Base-by-base conservation (phyloP, 495 filamentous ascomycete genomes). In the Aspergillus affinis region DNA sequence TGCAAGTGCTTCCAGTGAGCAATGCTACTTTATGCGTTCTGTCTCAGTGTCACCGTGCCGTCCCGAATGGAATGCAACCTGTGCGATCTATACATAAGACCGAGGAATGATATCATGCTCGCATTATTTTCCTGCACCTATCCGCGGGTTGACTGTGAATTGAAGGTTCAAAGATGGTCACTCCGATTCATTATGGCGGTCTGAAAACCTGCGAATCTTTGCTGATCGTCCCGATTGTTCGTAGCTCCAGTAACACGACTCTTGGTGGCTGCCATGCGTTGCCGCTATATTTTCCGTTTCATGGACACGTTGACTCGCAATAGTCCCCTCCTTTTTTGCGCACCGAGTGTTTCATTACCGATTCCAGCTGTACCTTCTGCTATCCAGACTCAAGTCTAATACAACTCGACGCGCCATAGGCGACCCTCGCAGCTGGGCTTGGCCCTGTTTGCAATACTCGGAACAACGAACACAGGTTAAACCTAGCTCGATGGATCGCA, bases 251-350 rank as follows among this genome's bases (percentile, higher is more conserved):
- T 70, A 29, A 60, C 65, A 68, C 68, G 62, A 55, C 61, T 63
- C 65, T 55, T 59, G 51, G 65, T 70, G 68, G 68, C 68, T 64
- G 68, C 68, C 68, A 70, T 70, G 68, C 65, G 36, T 53, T 61
- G 51, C 57, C n/a, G 62, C 49, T 62, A 67, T 59, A 59, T 61
- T 64, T 57, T 61, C 48, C 59, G 59, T 23, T 47, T 17, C 13
- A 41, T 41, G 36, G 36, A 41, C 45, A 50, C 19, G 27, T 15
- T 50, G 18, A 13, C 46, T 18, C 26, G 17, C 18, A 7, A 17
- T 19, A 32, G 23, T 54, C 21, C 54, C 50, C 44, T 17, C 46
- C 1, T 48, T 56, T 48, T 52, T 41, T 48, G 27, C 26, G 54
- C 18, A 46, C 59, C 32, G 55, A 44, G 12, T 41, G 58, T 51